Evolutionary conservation across 2,329 filamentous ascomycete genomes (phyloP).

Genomic region (Septoria linicola): DNA sequence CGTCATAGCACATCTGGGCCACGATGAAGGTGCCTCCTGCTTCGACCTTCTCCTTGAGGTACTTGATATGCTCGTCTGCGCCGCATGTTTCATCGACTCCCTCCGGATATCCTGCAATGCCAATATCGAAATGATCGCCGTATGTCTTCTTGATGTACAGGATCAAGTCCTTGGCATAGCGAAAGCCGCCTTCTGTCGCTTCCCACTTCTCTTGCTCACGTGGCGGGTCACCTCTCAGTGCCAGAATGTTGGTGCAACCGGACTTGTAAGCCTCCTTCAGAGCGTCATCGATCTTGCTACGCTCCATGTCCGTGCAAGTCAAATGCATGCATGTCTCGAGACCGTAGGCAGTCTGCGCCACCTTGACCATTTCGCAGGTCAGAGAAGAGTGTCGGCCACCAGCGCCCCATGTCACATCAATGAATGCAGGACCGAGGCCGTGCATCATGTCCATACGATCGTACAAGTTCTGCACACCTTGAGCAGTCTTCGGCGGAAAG

Average conservation of each 20-base stretch:
- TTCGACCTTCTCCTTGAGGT: conserved; percentile 96
- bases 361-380: conserved; percentile 95
- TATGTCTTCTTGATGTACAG: conserved; percentile 77
- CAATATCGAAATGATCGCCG: conserved; percentile 92
- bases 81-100: conserved; percentile 91
- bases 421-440: conserved; percentile 86
- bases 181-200: conserved; percentile 75
- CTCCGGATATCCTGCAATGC: conserved; percentile 94
- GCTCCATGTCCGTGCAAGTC: conserved; percentile 97
- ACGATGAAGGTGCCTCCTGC: conserved; percentile 91
- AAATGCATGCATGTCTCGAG: conserved; percentile 99
- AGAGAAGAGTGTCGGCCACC: conserved; percentile 87
- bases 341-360: conserved; percentile 91
- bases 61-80: conserved; percentile 79
- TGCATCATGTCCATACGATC: conserved; percentile 99
- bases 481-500: conserved; percentile 95
- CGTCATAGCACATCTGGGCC: conserved; percentile 99
- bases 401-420: conserved; percentile 98
- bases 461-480: conserved; percentile 98
- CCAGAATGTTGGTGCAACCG: conserved; percentile 95
- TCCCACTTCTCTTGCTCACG: conserved; percentile 93
- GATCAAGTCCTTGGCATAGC: conserved; percentile 88
- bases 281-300: conserved; percentile 85
- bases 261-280: conserved; percentile 86
- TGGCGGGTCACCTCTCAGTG: conserved; percentile 88